Base-by-base conservation (phyloP, 352 stramenopile species). In the Elongisporangium senticosum region DNA sequence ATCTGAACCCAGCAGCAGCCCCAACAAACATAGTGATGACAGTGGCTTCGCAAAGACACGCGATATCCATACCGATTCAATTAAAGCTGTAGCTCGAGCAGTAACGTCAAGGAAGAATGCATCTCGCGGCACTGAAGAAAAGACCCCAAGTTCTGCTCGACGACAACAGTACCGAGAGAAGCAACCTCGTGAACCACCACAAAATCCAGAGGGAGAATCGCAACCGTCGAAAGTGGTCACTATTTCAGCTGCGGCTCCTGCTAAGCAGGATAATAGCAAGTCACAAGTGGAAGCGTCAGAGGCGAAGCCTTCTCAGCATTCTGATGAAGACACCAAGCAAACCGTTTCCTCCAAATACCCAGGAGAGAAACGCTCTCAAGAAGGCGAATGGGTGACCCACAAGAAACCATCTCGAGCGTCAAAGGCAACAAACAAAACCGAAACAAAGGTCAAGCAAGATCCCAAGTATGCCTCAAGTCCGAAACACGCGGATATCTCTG, bases 101-200 rank as follows among this genome's bases (percentile, higher is more conserved):
- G 17, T 39, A 13, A 13, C 55, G 6, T 51, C 61, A 0, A 74
- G 62, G 58, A 74, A 62, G 55, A 75, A 51, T 47, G 40, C 52
- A 3, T 10, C 50, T 23, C 39, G 64, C 68, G 59, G 63, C 59
- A 63, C 49, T 48, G 57, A 43, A 17, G 33, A 77, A 2, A 77
- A 72, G 51, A 24, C 37, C 10, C 2, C 24, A 20, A 40, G 43
- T 5, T 56, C 54, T 22, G 54, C 66, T 7, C 72, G 73, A 39
- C 79, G 79, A 6, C 79, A 86, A 54, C 61, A 86, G 17, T 87
- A 86, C 61, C 79, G 82, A 7, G 75, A 91, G 57, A 91, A 89
- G 56, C 63, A 72, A 26, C 26, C 69, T 6, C 68, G 70, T 58
- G 53, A 68, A 21, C 33, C 13, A 14, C 19, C 40, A 19, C 62